phyloP scores from a whole-genome alignment of 352 stramenopile species.

The Peronospora belbahrii region DNA sequence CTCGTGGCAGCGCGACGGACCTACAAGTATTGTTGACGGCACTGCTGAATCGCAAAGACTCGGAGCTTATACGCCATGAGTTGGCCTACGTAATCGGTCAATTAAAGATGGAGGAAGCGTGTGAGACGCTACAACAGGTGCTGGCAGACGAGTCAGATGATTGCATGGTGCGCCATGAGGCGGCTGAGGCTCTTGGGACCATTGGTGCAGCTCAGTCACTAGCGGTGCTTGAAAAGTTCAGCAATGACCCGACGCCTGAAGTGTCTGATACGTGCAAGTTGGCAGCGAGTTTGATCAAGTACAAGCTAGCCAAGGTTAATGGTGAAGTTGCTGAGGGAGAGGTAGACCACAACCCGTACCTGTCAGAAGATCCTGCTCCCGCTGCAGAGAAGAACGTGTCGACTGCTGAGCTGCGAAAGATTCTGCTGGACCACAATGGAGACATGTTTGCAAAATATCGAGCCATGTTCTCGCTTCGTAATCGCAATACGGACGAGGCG shows the following conservation, averaged over 20 bases:
- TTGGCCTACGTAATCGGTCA: slow-evolving; percentile 98
- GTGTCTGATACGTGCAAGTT: slow-evolving; percentile 94
- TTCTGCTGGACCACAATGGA: slow-evolving; percentile 78
- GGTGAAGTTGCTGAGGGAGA: slow-evolving; percentile 45
- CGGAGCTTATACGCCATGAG: slow-evolving; percentile 95
- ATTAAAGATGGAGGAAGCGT: slow-evolving; percentile 88
- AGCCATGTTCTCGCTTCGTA: slow-evolving; percentile 98
- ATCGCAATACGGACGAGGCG: slow-evolving; percentile 89
- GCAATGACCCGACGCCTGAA: slow-evolving; percentile 73
- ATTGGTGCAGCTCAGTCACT: slow-evolving; percentile 87
- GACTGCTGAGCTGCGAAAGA: slow-evolving; percentile 70
- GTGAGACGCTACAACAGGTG: slow-evolving; percentile 64
- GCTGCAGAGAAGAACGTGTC: slow-evolving; percentile 64
- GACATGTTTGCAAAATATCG: slow-evolving; percentile 92
- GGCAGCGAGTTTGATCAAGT: slow-evolving; percentile 89
- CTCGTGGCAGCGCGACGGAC: slow-evolving; percentile 67
- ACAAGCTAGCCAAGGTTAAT: slow-evolving; percentile 66
- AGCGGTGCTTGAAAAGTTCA: slow-evolving; percentile 81
- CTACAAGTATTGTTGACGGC: slow-evolving; percentile 70
- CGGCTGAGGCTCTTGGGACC: slow-evolving; percentile 94
- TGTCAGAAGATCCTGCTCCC: slow-evolving; percentile 94
- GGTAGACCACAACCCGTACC: slow-evolving; percentile 87
- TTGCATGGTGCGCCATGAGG: slow-evolving; percentile 89
- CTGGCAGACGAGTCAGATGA: slow-evolving; percentile 86
- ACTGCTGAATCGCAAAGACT: slow-evolving; percentile 81